Base-by-base conservation (phyloP, 345 rosid species). In the Viola odorata region DNA sequence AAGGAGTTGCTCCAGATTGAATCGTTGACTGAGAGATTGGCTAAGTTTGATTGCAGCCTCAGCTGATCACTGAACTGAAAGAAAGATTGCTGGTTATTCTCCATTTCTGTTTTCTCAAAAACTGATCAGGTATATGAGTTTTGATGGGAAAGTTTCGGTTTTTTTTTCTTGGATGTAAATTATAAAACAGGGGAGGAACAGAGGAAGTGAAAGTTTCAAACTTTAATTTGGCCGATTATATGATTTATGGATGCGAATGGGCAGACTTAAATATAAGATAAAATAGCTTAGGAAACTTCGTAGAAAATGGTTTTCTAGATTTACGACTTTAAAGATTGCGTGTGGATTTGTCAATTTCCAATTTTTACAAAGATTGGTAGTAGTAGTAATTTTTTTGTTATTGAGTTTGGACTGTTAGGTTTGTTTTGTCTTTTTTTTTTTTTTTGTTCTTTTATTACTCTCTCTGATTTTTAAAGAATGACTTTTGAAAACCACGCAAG, bases 1-100 rank as follows among this genome's bases (percentile, higher is more conserved):
- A 75, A 69, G 64, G 69, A 66, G 58, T 65, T 76, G 87, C 94
- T 84, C 99, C 99, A 95, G 48, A 95, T 95, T 1, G 99, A 90
- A 51, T 95, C 96, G 60, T 82, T 88, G 50, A 86, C 82, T 4
- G 97, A 88, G 15, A 88, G 81, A 68, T 82, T 86, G n/a, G 91
- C 85, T 37, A 89, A 58, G 77, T 78, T 84, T 0, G 88, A 73
- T 12, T 94, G 96, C 12, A 78, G 55, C 73, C 99, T 77, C n/a
- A 95, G 74, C 66, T 95, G 95, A 69, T 95, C 99, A 61, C 97
- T 88, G 84, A 95, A 95, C 54, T 91, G 96, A 79, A 83, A 91
- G 75, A 95, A 95, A 0, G 97, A 83, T 59, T 89, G 97, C 81
- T 88, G 91, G 54, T 91, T 83, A 58, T 77, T 86, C 69, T 86